These are phyloP conservation scores for Triticum timopheevii DNA, from an alignment of 176 grass and related monocot species.

Conservation along the genomic window DNA sequence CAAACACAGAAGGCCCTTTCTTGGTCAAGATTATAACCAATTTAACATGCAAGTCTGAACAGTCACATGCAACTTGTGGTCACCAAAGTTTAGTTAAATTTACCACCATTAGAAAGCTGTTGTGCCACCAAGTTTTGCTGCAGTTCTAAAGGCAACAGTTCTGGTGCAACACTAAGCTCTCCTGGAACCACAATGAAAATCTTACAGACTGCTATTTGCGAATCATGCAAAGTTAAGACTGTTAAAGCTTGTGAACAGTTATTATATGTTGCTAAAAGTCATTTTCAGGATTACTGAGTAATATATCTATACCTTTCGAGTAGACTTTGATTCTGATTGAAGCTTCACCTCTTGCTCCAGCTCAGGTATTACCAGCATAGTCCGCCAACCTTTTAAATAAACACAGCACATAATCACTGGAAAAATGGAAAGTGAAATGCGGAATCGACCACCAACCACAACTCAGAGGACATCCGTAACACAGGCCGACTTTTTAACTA, in stretches of 20 bases:
- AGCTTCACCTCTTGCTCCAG: constrained; percentile 83
- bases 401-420: constrained; percentile 2
- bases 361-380: constrained; percentile 98
- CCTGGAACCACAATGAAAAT: not conserved
- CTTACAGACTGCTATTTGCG: not conserved
- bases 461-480: constrained; percentile 5
- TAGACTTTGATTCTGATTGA: constrained; percentile 63
- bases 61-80: not conserved
- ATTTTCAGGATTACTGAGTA: not conserved
- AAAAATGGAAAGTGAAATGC: constrained; percentile 27
- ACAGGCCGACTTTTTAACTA: not conserved
- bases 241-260: not conserved
- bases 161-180: not conserved
- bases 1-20: not conserved
- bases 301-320: constrained; percentile 65
- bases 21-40: not conserved
- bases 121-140: not conserved
- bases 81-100: not conserved
- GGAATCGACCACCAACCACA: not conserved
- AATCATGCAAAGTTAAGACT: not conserved
- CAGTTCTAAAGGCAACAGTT: not conserved
- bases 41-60: not conserved
- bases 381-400: constrained; percentile 80
- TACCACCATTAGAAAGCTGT: not conserved
- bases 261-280: not conserved